These are phyloP conservation scores for Trebouxiophyceae sp. DNA, from an alignment of 163 green algal species.

Conservation along the genomic window DNA sequence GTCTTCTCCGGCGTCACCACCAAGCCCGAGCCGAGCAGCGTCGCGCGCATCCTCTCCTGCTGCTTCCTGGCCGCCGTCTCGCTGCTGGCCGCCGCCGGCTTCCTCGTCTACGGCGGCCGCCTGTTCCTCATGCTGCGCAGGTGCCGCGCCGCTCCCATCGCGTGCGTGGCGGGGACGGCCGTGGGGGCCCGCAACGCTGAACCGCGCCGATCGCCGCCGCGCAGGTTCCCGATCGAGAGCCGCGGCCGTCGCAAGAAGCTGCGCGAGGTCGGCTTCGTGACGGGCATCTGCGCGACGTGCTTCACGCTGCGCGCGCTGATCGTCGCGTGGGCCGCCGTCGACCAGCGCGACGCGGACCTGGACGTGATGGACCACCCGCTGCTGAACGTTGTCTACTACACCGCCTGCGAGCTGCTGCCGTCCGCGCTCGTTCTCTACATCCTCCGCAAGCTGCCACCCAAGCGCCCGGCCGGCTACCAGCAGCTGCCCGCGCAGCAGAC, in stretches of 20 bases:
- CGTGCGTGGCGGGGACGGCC: no score
- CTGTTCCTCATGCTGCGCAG: slow-evolving; percentile 92
- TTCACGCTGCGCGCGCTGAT: slow-evolving; percentile 72
- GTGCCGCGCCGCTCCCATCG: neutral
- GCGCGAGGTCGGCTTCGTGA: slow-evolving; percentile 89
- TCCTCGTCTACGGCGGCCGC: slow-evolving; percentile 86
- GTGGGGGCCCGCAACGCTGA: no score
- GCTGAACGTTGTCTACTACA: slow-evolving; percentile 86
- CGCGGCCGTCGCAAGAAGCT: slow-evolving; percentile 94
- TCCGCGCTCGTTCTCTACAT: slow-evolving; percentile 92
- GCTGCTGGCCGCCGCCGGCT: slow-evolving; percentile 66
- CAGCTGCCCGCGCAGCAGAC: slow-evolving; percentile 24
- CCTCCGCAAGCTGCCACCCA: slow-evolving; percentile 92
- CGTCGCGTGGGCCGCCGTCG: slow-evolving; percentile 64
- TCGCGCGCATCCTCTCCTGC: slow-evolving; percentile 38
- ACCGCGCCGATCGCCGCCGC: no score
- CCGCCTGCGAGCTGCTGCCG: slow-evolving; percentile 78
- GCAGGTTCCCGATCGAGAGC: slow-evolving; percentile 93
- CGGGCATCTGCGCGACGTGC: slow-evolving; percentile 84
- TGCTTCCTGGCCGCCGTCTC: slow-evolving; percentile 73
- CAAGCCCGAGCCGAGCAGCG: neutral
- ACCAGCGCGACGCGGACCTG: slow-evolving; percentile 69
- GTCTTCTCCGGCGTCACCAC: slow-evolving; percentile 27
- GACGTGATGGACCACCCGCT: slow-evolving; percentile 85
- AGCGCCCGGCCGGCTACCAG: slow-evolving; percentile 42